A percentile compares a stretch with the other conserved stretches of the same genome.
phyloP scores from a whole-genome alignment of 2,329 filamentous ascomycete species.

The Phialophora macrospora region DNA sequence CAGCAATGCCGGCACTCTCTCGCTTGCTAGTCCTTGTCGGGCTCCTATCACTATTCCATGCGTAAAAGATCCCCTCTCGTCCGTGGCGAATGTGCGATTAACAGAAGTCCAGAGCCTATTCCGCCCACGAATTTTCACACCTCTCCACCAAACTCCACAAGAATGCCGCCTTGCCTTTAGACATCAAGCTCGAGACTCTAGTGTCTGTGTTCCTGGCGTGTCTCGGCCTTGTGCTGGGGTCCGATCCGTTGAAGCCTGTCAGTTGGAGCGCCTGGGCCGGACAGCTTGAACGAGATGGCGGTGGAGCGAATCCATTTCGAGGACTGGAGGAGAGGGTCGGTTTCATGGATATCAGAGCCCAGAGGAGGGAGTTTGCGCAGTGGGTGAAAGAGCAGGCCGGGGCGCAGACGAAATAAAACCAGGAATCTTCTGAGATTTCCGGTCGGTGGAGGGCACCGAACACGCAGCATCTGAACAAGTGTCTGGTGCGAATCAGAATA shows the following conservation, averaged over 20 bases:
- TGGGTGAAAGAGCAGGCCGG: conserved; percentile 63
- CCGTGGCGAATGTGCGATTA: conserved; percentile 29
- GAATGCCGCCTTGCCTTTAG: conserved; percentile 67
- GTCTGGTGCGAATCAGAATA: background rate
- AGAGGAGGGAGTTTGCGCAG: conserved; percentile 76
- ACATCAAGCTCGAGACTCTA: conserved; percentile 87
- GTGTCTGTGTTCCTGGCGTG: conserved; percentile 79
- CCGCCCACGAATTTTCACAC: conserved; percentile 86
- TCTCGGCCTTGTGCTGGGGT: conserved; percentile 77
- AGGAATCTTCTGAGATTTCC: background rate
- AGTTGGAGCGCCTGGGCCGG: conserved; percentile 80
- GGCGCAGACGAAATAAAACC: conserved; percentile 40
- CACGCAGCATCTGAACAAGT: no score
- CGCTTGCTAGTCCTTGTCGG: conserved; percentile 74
- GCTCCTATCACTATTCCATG: conserved; percentile 78
- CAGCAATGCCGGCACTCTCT: conserved; percentile 68
- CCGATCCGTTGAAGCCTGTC: conserved; percentile 81
- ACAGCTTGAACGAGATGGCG: conserved; percentile 70
- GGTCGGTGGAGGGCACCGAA: no score
- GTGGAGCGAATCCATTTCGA: conserved; percentile 78
- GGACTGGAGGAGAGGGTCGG: conserved; percentile 78
- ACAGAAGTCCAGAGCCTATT: conserved; percentile 75
- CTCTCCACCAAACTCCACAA: conserved; percentile 52
- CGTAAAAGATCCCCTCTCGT: conserved; percentile 63
- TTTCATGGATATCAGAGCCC: conserved; percentile 81